phyloP scores from a whole-genome alignment of 2,329 filamentous ascomycete genomes.

The Talaromyces sp. region DNA sequence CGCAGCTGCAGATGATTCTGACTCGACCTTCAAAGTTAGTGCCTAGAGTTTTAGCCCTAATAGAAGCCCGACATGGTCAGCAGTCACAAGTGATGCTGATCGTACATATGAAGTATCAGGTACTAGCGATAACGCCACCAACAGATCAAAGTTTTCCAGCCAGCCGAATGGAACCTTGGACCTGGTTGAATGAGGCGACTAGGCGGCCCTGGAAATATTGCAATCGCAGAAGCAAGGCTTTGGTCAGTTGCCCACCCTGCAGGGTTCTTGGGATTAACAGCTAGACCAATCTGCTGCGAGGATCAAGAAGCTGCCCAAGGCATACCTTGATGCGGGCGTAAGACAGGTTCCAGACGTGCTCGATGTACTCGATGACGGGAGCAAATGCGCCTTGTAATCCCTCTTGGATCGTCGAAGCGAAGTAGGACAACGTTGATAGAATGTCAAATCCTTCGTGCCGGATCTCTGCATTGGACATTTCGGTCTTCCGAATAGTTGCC shows the following conservation, averaged over 20 bases:
- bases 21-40: background rate
- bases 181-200: background rate
- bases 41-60: constrained; percentile 3
- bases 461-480: background rate
- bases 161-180: background rate
- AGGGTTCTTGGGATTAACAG: background rate
- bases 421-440: background rate
- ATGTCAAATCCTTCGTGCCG: background rate
- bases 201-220: background rate
- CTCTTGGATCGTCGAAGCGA: background rate
- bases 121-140: constrained; percentile 5
- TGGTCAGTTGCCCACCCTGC: background rate
- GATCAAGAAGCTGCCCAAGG: background rate
- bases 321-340: background rate
- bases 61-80: background rate
- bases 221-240: background rate
- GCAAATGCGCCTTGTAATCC: background rate
- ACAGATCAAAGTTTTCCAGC: background rate
- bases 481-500: background rate
- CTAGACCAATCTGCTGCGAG: background rate
- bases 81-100: constrained; percentile 5
- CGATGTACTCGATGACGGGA: background rate
- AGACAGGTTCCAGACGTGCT: background rate
- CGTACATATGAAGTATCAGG: constrained; percentile 1
- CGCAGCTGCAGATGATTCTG: constrained; percentile 10